Evolutionary conservation across 2,329 filamentous ascomycete species (phyloP).

Genomic region (Ceratocystis variospora): DNA sequence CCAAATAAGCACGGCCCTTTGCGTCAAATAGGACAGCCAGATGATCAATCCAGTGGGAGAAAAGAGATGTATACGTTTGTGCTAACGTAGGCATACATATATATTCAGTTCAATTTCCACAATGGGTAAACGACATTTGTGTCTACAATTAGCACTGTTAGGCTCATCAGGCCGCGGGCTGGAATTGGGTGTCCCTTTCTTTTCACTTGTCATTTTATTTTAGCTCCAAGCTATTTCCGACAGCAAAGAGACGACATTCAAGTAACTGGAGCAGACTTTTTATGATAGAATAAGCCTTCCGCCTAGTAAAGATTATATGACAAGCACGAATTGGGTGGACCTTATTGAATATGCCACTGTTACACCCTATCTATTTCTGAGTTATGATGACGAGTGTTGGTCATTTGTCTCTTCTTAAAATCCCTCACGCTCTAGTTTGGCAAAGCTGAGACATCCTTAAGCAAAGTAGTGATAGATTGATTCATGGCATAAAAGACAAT

Average conservation of each 20-base stretch:
- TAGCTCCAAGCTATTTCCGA: neutral
- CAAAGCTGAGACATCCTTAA: no score
- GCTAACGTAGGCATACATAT: neutral
- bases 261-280: no score
- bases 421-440: no score
- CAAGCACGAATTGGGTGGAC: neutral
- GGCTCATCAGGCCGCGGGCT: no score
- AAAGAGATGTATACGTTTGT: neutral
- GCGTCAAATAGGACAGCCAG: no score
- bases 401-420: no score
- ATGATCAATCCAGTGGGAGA: neutral
- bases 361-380: no score
- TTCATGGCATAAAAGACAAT: no score
- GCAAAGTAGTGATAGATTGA: no score
- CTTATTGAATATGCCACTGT: neutral
- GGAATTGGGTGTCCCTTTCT: neutral
- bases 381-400: no score
- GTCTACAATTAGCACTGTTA: no score
- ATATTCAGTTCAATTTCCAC: neutral
- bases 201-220: neutral
- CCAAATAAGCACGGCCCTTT: no score
- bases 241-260: neutral
- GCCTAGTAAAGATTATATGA: neutral
- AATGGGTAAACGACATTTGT: neutral
- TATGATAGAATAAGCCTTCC: neutral